Base-by-base conservation (phyloP, 2,329 filamentous ascomycete genomes). In the Penicillium sp. region DNA sequence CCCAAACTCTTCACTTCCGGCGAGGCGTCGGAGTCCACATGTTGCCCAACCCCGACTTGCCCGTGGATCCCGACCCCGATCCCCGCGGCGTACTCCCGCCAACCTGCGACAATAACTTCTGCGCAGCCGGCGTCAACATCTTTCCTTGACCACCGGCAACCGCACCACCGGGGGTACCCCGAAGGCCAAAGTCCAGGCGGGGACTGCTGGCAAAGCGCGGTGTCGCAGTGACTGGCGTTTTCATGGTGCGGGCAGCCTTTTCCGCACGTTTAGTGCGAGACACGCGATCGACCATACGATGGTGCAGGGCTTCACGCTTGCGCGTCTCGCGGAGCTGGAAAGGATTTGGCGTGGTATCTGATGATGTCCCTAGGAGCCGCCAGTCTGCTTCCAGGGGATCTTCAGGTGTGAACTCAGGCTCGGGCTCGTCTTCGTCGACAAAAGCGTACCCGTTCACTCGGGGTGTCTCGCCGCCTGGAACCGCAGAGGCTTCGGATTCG, bases 371-470 rank as follows among this genome's bases (percentile, higher is more conserved):
- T 36, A 78, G 67, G 64, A 67, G 61, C 78, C 63, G n/a, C 80
- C 76, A 47, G 72, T 61, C 72, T 6, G 66, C 59, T 31, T 59
- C 58, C 3, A 62, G 54, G 2, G 59, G 40, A 9, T 55, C 33
- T 6, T 37, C 43, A 5, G 55, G 36, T n/a, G 70, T 43, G 18
- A 64, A 61, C 7, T 74, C 69, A 1, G 70, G 66, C 16, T 79
- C 78, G 9, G 75, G 66, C 52, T 81, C 81, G 54, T 81, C 90
- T 57, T 96, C 92, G 66, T 96, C 92, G 37, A 99, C 93, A 75
- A 96, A 98, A 0, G 92, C 86, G 73, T 97, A 99, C 1, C 95
- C 95, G 63, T 96, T 96, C 0, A 98, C 91, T 2, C 91, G 85
- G 0, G 94, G 95, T 0, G 94, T 98, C 74, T 96, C 92, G 58